A percentile compares a stretch with the other conserved stretches of the same genome.
These are phyloP conservation scores for Cryptococcus sp. DNA, from an alignment of 1,284 basidiomycete genomes.

Conservation along the genomic window DNA sequence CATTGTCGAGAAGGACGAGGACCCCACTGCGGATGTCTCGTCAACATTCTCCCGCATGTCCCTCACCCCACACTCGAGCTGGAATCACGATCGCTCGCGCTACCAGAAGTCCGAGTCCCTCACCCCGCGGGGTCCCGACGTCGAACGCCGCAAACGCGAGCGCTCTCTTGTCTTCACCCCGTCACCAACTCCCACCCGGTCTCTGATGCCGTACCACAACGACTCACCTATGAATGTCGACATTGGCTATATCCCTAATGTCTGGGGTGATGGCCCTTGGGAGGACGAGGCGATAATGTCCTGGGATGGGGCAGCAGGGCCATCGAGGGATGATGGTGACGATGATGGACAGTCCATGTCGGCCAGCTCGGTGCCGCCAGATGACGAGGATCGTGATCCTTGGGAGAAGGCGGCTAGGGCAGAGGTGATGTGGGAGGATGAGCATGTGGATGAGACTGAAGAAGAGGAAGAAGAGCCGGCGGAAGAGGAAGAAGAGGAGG, in stretches of 20 bases:
- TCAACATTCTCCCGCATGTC: background rate
- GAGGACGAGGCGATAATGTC: constrained; percentile 30
- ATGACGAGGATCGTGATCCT: too few relatives aligned
- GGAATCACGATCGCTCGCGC: background rate
- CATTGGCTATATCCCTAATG: background rate
- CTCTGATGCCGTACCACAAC: background rate
- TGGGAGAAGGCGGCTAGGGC: too few relatives aligned
- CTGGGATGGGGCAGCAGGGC: constrained; percentile 19
- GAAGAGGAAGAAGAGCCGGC: constrained; percentile 3
- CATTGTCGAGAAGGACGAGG: too few relatives aligned
- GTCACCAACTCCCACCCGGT: constrained; percentile 3
- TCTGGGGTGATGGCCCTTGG: constrained; percentile 15
- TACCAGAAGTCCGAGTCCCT: background rate
- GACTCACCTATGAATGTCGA: background rate
- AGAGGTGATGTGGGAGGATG: background rate
- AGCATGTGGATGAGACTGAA: background rate
- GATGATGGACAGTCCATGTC: background rate
- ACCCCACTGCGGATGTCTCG: background rate
- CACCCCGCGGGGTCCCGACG: background rate
- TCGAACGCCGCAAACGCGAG: too few relatives aligned
- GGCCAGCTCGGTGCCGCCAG: background rate
- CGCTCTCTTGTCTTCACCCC: too few relatives aligned
- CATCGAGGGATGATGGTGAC: background rate
- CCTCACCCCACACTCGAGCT: background rate
- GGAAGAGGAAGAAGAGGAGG: background rate